A percentile compares a stretch with the other conserved stretches of the same genome.
Conservation (phyloP, 139 green algal genomes). For the Chlorella sorokiniana region DNA sequence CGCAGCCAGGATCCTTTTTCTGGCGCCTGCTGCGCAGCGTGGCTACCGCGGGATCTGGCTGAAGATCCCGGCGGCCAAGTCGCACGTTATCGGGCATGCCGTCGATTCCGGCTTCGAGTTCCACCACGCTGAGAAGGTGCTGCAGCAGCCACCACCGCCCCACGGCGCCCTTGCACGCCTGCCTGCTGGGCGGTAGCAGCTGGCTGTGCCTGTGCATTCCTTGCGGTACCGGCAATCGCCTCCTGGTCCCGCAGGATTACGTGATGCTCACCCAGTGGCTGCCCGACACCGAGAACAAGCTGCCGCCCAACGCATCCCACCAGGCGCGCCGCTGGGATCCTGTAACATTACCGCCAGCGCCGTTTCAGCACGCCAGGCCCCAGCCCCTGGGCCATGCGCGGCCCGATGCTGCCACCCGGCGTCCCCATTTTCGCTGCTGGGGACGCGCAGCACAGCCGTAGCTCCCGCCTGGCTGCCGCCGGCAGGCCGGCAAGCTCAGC, state of each 20-base stretch:
- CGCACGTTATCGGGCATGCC: constrained; percentile 44
- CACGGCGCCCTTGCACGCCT: too few species aligned
- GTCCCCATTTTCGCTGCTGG: too few species aligned
- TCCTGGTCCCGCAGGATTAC: constrained; percentile 47
- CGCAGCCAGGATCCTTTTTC: too few species aligned
- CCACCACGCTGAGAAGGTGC: constrained; percentile 77
- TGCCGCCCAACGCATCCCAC: constrained; percentile 83
- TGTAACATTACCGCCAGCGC: too few species aligned
- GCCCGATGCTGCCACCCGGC: too few species aligned
- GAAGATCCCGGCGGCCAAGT: constrained; percentile 49
- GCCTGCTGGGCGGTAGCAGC: background rate
- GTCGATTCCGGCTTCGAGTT: constrained; percentile 67
- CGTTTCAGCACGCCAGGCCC: too few species aligned
- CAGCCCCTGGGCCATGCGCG: too few species aligned
- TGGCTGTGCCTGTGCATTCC: too few species aligned
- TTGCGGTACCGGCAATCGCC: too few species aligned
- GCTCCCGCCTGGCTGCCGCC: too few species aligned
- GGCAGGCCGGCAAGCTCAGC: too few species aligned
- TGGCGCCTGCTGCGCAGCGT: background rate
- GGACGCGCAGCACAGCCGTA: too few species aligned
- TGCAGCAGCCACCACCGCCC: background rate
- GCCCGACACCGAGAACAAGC: constrained; percentile 46
- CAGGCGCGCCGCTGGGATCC: constrained; percentile 58
- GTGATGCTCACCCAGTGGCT: constrained; percentile 85
- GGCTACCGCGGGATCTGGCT: constrained; percentile 76